Evolutionary conservation across 176 grass and related monocot genomes (phyloP), one percentile per base, ranked within the genome.

Genomic region (Melocanna baccifera): DNA sequence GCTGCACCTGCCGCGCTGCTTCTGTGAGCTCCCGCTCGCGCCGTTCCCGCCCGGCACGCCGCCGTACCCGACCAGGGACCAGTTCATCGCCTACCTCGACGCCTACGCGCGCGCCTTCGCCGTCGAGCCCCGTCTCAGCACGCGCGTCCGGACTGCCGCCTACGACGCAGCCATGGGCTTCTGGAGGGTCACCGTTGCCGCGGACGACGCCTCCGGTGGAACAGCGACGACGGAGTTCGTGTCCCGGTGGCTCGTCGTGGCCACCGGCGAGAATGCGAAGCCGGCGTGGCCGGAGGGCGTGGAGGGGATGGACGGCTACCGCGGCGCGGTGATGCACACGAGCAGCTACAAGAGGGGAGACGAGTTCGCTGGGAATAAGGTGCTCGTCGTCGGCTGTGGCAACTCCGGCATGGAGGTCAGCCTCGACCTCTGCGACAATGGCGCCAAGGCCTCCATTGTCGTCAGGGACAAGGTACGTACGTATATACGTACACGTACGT

Each of bases 361-460:
- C 62, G 91, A 91, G 67, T 93, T 91, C 71, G 85, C 81, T 4
- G 89, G 91, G 20, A 87, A 90, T 82, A 93, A 90, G 77, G 95
- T 98, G 72, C 86, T 98, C 46, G 92, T 98, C 22, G 87, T 98
- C 13, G 95, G 95, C 7, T 93, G 92, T 45, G 95, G 95, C 43
- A 98, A 98, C 82, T 98, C 95, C 12, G 92, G 95, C 75, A 98
- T 98, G 95, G 95, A 98, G 89, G 91, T 98, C 37, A 89, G 91
- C 90, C 86, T 97, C 58, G 95, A 97, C 81, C 89, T 97, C 29
- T 97, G 89, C 66, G 86, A 92, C 67, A 97, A 93, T 88, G 92
- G 87, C 9, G 95, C 89, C 53, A 73, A 73, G 58, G 76, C 87
- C 30, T 97, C 81, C 79, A 93, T 94, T 91, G 95, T 92, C 30